Conservation (phyloP, 257 asterid genomes). For the Solanum sitiens region DNA sequence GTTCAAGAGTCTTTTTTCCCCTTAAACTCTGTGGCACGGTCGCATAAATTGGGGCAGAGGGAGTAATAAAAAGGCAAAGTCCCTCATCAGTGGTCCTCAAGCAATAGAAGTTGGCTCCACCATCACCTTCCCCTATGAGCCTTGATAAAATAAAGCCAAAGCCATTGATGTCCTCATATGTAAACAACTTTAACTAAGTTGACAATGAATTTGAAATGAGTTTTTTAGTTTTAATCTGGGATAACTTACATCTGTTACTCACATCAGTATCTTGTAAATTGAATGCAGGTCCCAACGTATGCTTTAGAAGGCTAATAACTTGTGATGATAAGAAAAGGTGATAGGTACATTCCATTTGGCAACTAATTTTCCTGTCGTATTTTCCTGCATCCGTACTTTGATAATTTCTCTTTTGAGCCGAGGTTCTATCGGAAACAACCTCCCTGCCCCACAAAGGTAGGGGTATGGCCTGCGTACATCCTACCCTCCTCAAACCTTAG, state of each 20-base stretch:
- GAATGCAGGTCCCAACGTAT: constrained; percentile 55
- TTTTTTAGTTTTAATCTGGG: background rate
- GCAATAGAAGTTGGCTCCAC: background rate
- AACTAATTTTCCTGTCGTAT: background rate
- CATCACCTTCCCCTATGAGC: background rate
- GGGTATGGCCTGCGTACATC: background rate
- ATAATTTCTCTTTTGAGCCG: background rate
- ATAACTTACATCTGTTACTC: background rate
- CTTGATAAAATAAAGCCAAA: background rate
- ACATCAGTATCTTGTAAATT: constrained; percentile 3
- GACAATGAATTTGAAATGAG: background rate
- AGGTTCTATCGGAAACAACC: background rate
- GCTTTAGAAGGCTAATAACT: constrained; percentile 51
- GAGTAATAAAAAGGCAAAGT: background rate
- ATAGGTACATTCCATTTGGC: background rate
- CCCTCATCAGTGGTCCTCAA: background rate
- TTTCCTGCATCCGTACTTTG: background rate
- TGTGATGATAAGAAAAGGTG: constrained; percentile 4
- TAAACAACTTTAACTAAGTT: background rate
- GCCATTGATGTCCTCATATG: background rate
- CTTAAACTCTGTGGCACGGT: background rate
- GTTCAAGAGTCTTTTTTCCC: background rate
- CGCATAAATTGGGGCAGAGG: background rate
- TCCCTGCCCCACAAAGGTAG: background rate
- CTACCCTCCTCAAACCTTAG: background rate